These are phyloP conservation scores for Capsaspora owczarzaki DNA, from an alignment of 78 protist species.

Conservation along the genomic window DNA sequence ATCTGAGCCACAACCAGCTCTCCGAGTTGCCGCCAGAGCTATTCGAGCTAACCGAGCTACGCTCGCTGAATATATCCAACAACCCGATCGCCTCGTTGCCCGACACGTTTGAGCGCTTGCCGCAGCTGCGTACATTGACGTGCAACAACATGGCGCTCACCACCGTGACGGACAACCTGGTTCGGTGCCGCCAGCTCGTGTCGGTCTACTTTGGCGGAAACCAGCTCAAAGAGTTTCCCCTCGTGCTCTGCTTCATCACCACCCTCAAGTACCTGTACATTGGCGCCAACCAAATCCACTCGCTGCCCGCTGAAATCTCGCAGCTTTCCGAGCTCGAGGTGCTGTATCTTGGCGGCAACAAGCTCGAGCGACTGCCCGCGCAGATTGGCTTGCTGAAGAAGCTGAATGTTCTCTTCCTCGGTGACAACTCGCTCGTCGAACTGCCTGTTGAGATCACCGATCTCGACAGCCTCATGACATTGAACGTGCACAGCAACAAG, in stretches of 20 bases:
- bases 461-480: background rate
- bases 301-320: background rate
- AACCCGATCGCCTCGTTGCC: background rate
- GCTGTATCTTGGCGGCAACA: slow-evolving; percentile 14
- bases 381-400: background rate
- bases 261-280: background rate
- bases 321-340: background rate
- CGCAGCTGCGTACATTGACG: background rate
- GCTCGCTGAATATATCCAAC: background rate
- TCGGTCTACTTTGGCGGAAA: background rate
- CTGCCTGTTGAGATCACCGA: background rate
- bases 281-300: background rate
- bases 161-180: background rate
- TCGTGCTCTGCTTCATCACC: background rate
- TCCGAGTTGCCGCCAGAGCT: background rate
- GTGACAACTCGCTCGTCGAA: background rate
- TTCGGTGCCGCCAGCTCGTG: background rate
- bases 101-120: background rate
- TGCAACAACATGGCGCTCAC: background rate
- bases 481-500: slow-evolving; percentile 9
- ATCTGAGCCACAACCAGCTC: background rate
- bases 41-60: background rate
- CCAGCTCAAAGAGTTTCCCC: background rate
- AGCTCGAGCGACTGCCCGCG: background rate
- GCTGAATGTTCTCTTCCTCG: background rate